phyloP scores from a whole-genome alignment of 257 asterid genomes.

The Solanum lycopersicoides region DNA sequence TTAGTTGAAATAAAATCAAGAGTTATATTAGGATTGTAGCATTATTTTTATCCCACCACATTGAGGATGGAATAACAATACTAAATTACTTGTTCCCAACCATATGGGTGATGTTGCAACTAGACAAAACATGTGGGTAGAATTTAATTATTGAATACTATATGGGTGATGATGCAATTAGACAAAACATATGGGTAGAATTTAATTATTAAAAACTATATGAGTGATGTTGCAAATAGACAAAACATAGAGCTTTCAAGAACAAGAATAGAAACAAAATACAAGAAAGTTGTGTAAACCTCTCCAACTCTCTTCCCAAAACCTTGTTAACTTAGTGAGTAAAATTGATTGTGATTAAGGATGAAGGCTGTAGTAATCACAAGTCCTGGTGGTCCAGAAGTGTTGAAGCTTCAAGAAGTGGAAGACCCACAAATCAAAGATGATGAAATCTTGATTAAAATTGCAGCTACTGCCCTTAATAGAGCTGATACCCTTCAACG shows the following conservation, averaged over 20 bases:
- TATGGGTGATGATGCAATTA: neutral
- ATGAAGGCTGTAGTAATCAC: slow-evolving; percentile 92
- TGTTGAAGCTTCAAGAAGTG: slow-evolving; percentile 50
- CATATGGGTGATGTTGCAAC: neutral
- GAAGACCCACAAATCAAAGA: slow-evolving; percentile 62
- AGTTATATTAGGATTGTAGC: neutral
- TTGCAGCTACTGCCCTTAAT: slow-evolving; percentile 80
- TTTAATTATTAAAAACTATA: neutral
- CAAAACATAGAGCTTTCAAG: neutral
- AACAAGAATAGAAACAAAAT: neutral
- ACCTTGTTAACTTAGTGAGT: neutral
- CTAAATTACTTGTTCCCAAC: neutral
- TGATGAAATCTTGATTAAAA: slow-evolving; percentile 58
- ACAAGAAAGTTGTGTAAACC: neutral
- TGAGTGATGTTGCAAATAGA: neutral
- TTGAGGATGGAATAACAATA: neutral
- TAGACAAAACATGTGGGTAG: neutral
- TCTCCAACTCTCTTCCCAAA: neutral
- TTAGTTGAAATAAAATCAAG: too few species aligned
- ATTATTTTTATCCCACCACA: neutral
- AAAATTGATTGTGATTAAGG: neutral
- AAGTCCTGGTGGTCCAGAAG: slow-evolving; percentile 70
- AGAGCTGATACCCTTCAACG: slow-evolving; percentile 84
- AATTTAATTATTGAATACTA: neutral
- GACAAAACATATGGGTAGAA: neutral